Evolutionary conservation across 495 filamentous ascomycete genomes (phyloP), one percentile per base, ranked within the genome.

Genomic region (Lophium mytilinum): DNA sequence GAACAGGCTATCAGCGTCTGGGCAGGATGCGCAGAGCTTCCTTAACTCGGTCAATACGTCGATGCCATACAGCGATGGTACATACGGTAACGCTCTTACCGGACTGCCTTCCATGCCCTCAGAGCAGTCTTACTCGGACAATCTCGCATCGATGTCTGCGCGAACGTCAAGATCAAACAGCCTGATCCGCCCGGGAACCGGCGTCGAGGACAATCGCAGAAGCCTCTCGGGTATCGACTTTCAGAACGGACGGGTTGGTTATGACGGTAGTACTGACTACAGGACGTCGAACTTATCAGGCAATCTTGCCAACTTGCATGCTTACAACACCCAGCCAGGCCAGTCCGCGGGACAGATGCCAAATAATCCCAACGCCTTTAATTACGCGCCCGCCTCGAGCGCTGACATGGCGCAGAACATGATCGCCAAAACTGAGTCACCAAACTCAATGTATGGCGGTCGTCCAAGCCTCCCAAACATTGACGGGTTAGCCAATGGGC

Each of bases 151-250:
- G 5, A 51, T 66, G 52, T 66, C 63, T n/a, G 60, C 58, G 21
- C 46, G 63, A 37, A 62, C 57, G 3, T 67, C 65, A 12, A 51
- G 62, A 17, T 65, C 65, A 14, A 65, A 67, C 53, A 65, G 65
- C 53, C 24, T 62, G 12, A 65, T 62, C 17, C 65, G 61, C 1
- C 61, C 61, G 4, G 61, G 52, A 10, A 63, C 18, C 50, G 52
- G 55, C 6, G 45, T 63, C 18, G 54, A 63, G 10, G 61, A 66
- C 43, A 63, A 64, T 43, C 53, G 64, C 34, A 40, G 64, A 46
- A 67, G 61, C 43, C 43, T 66, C 36, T 63, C 56, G 14, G 47
- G 50, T 14, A 43, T 62, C 3, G 62, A 65, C 14, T 58, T 63
- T 39, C 45, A 15, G 45, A 59, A 60, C 36, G 36, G 37, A 11